Evolutionary conservation across 495 filamentous ascomycete species (phyloP).

Genomic region (Neurospora sp.): DNA sequence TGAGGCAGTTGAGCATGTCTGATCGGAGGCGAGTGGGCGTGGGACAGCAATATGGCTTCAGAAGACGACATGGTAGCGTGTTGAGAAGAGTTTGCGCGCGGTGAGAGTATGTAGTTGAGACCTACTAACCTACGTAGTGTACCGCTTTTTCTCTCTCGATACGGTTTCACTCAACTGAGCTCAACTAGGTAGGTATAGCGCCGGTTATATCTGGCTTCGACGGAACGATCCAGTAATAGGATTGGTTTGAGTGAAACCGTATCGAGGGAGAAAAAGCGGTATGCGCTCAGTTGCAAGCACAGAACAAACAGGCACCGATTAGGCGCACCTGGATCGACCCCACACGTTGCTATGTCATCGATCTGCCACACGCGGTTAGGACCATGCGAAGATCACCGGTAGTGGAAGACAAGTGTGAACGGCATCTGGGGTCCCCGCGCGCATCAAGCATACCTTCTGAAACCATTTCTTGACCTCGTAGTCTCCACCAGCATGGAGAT

Average conservation of each 20-base stretch:
- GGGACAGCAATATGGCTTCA: not conserved
- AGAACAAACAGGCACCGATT: not conserved
- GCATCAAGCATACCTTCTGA: not conserved
- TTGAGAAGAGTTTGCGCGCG: not conserved
- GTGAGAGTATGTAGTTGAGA: not conserved
- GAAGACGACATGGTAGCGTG: not conserved
- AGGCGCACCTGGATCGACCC: not conserved
- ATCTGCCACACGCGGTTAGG: not conserved
- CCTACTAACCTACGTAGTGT: not conserved
- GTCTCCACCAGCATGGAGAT: not conserved
- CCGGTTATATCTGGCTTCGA: no score
- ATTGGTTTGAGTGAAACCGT: no score
- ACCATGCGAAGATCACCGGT: not conserved
- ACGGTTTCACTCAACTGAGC: no score
- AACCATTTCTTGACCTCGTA: not conserved
- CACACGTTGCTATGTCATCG: not conserved
- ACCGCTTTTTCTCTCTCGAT: no score
- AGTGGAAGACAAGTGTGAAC: not conserved
- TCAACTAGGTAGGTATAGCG: no score
- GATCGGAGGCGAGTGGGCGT: not conserved
- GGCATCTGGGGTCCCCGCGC: not conserved
- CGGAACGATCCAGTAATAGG: no score
- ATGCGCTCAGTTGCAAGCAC: not conserved
- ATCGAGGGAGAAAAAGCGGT: no score
- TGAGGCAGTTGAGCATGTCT: not conserved